phyloP scores from a whole-genome alignment of 1,284 basidiomycete genomes.

The Xerocomus minutiporus region DNA sequence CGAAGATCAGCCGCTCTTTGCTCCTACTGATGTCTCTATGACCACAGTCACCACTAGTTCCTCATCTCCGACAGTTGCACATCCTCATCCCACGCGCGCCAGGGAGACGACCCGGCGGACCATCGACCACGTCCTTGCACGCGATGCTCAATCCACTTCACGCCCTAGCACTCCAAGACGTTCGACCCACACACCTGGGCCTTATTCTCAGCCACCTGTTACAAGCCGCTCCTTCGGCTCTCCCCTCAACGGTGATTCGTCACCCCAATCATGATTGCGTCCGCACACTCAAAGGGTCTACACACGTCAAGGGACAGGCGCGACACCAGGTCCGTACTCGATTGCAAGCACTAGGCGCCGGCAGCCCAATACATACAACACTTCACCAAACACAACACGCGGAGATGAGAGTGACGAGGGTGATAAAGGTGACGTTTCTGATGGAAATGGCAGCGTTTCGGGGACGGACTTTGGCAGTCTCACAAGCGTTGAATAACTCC shows the following conservation, averaged over 20 bases:
- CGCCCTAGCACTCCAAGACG: conserved; percentile 30
- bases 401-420: conserved; percentile 13
- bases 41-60: conserved; percentile 12
- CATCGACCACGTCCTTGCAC: conserved; percentile 12
- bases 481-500: conserved; percentile 52
- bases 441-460: conserved; percentile 39
- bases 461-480: conserved; percentile 51
- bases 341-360: conserved; percentile 25
- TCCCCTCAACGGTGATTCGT: conserved; percentile 44
- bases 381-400: conserved; percentile 20
- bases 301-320: conserved; percentile 34
- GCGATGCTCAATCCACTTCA: conserved; percentile 22
- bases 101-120: conserved; percentile 20
- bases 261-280: conserved; percentile 34
- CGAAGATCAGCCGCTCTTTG: conserved; percentile 63
- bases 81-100: conserved; percentile 30
- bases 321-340: conserved; percentile 21
- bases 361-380: conserved; percentile 23
- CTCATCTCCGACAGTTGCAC: conserved; percentile 22
- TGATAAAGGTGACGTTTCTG: conserved; percentile 25
- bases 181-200: conserved; percentile 23
- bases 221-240: conserved; percentile 30
- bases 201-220: conserved; percentile 20
- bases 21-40: conserved; percentile 56
- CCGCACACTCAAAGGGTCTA: conserved; percentile 35